phyloP scores from a whole-genome alignment of 2,329 filamentous ascomycete species.

The Botrytis porri region DNA sequence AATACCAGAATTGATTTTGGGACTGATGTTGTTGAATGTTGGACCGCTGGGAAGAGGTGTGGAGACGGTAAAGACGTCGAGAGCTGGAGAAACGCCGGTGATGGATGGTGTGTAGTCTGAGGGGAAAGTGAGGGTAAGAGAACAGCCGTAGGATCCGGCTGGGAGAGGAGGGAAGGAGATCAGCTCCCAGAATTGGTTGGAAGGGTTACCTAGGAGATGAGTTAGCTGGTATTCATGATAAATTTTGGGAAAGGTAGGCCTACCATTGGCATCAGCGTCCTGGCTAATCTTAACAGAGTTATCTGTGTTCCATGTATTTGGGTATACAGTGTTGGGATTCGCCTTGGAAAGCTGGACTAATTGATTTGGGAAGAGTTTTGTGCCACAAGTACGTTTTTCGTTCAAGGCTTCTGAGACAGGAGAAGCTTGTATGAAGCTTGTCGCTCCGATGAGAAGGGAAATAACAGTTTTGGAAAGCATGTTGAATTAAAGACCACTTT shows the following conservation, averaged over 20 bases:
- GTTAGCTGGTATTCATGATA: background rate
- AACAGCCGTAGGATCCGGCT: constrained; percentile 14
- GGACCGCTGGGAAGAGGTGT: constrained; percentile 6
- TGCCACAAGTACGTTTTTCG: constrained; percentile 14
- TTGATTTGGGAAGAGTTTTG: constrained; percentile 5
- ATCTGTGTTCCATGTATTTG: constrained; percentile 10
- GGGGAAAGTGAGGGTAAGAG: constrained; percentile 7
- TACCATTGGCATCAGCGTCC: constrained; percentile 7
- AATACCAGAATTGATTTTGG: constrained; percentile 1
- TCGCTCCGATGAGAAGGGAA: background rate
- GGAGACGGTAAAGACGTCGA: constrained; percentile 18
- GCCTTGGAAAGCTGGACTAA: constrained; percentile 15
- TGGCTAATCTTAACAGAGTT: constrained; percentile 8
- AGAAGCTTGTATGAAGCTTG: constrained; percentile 6
- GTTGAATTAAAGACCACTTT: background rate
- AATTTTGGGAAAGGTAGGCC: background rate
- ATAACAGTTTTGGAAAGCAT: constrained; percentile 10
- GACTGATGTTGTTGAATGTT: constrained; percentile 18
- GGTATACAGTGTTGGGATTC: background rate
- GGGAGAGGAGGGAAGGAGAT: constrained; percentile 5
- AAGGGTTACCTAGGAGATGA: background rate
- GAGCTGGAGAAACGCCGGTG: constrained; percentile 7
- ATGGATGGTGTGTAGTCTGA: background rate
- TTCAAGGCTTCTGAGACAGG: background rate
- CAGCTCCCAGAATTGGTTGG: background rate